phyloP scores from a whole-genome alignment of 2,329 filamentous ascomycete species.

The Dothistroma pini region DNA sequence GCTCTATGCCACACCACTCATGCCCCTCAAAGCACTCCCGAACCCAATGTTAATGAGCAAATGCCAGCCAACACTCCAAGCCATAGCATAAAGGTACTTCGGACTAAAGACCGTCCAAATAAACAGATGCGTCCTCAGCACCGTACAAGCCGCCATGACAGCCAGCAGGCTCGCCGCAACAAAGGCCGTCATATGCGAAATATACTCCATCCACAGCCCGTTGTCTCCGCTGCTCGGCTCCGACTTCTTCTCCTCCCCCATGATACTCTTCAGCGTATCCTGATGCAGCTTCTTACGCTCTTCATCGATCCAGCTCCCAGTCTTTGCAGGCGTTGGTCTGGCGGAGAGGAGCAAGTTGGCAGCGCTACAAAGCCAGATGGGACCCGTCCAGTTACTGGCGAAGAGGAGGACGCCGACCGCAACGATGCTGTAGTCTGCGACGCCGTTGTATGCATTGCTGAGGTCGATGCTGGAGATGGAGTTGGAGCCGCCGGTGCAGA shows the following conservation, averaged over 20 bases:
- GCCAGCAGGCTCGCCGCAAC: slow-evolving; percentile 60
- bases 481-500: slow-evolving; percentile 86
- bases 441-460: slow-evolving; percentile 90
- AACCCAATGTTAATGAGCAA: slow-evolving; percentile 64
- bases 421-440: slow-evolving; percentile 74
- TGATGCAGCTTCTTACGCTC: slow-evolving; percentile 29
- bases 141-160: slow-evolving; percentile 86
- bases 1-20: not conserved
- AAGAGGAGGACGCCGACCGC: slow-evolving; percentile 82
- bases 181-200: slow-evolving; percentile 67
- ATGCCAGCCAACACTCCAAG: slow-evolving; percentile 83
- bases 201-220: slow-evolving; percentile 44
- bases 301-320: slow-evolving; percentile 27
- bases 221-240: slow-evolving; percentile 18
- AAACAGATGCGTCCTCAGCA: slow-evolving; percentile 83
- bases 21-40: slow-evolving; percentile 31
- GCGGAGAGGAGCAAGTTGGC: slow-evolving; percentile 47
- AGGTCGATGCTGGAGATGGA: slow-evolving; percentile 94
- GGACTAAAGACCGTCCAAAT: slow-evolving; percentile 99
- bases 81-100: slow-evolving; percentile 89
- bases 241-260: slow-evolving; percentile 13
- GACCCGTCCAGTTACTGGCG: slow-evolving; percentile 83
- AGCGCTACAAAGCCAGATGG: slow-evolving; percentile 79
- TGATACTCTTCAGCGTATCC: slow-evolving; percentile 19
- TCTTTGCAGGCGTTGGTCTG: not conserved